Evolutionary conservation across 208 protist species (phyloP), one percentile per base, ranked within the genome.

Genomic region (Leishmania mexicana): DNA sequence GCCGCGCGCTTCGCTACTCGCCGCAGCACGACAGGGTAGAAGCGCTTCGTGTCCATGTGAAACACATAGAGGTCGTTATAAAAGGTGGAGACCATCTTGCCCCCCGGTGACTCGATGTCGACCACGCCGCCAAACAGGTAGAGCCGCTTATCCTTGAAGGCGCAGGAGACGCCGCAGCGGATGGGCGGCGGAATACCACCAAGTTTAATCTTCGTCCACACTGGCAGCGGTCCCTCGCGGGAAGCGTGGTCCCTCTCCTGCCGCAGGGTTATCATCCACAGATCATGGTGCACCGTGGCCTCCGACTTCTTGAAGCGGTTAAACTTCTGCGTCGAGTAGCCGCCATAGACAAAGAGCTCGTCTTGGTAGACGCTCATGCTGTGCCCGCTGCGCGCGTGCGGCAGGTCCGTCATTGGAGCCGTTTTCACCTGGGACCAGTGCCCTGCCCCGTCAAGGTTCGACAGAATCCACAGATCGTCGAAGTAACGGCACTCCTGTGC

Each of bases 121-220:
- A 96, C 90, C 28, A 97, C 96, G 76, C 96, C 96, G 47, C 96
- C 96, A 81, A 98, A 98, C 38, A 98, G 80, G 83, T 95, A 96
- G 79, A 97, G 90, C n/a, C 90, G 89, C 78, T 90, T 94, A 76
- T 97, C 94, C 81, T 90, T 93, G 76, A 93, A 89, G 51, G 83
- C 86, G 65, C 78, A 86, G 31, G 88, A 83, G 2, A 97, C 90
- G 54, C 93, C 93, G 65, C 78, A 94, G 74, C 95, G 89, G 75
- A 97, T 96, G 28, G 94, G 93, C 24, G 95, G 96, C n/a, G 94
- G 96, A 53, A 97, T 89, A 45, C 95, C 96, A 13, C 89, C 90
- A 3, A 96, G 88, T 0, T 88, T 89, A 28, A 97, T 79, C 81
- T 94, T 95, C 62, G 78, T 90, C 94, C 96, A 98, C 72, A 95